phyloP scores from a whole-genome alignment of 371 early-diverging fungal species.

The Mucor racemosus region DNA sequence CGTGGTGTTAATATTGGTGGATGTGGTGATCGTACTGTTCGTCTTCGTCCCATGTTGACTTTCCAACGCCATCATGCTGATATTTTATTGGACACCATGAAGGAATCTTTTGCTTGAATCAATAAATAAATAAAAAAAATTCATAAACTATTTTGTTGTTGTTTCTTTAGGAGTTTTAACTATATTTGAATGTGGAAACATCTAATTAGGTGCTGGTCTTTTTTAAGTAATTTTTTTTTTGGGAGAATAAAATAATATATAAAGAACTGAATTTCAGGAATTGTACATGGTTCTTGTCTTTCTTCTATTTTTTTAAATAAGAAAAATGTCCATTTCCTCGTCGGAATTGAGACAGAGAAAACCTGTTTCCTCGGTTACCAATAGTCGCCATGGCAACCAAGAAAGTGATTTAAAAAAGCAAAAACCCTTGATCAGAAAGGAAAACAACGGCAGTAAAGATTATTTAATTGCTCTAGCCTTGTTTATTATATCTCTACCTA shows the following conservation, averaged over 20 bases:
- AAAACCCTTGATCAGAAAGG: not conserved
- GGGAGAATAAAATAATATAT: not conserved
- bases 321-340: not conserved
- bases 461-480: conserved; percentile 19
- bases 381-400: not conserved
- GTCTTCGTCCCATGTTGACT: conserved; percentile 75
- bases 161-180: not conserved
- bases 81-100: conserved; percentile 67
- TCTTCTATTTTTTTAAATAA: not conserved
- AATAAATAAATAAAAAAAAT: conserved; percentile 6
- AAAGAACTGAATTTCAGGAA: not conserved
- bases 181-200: not conserved
- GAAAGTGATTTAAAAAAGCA: conserved; percentile 3
- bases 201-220: too few relatives aligned
- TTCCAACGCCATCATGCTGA: conserved; percentile 77
- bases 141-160: too few relatives aligned
- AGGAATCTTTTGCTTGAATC: conserved; percentile 12
- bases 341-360: not conserved
- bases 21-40: conserved; percentile 67
- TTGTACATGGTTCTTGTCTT: not conserved
- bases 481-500: conserved; percentile 23
- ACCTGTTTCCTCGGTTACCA: not conserved
- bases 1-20: conserved; percentile 77
- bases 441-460: conserved; percentile 8
- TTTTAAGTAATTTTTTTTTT: not conserved